Base-by-base conservation (phyloP, 345 rosid genomes). In the Bruguiera parviflora region DNA sequence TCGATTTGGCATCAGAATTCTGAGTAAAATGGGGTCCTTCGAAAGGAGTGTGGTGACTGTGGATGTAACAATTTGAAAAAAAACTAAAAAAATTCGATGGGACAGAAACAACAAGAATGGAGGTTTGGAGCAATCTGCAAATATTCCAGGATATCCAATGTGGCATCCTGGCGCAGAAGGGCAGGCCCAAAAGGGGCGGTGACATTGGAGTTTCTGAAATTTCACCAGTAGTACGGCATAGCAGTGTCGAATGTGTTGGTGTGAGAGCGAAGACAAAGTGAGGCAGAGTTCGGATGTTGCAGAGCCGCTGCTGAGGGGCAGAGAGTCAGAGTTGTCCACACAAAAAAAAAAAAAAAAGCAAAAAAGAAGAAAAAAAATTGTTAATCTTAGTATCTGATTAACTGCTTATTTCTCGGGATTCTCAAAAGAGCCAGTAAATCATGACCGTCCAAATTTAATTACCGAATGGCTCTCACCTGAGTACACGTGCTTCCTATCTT, bases 401-500 rank as follows among this genome's bases (percentile, higher is more conserved):
- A 67, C 27, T 73, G 74, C 79, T 37, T 37, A 69, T 28, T 65
- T 77, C 21, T 73, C 64, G 79, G 79, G 83, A 80, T 83, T 73
- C 60, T 47, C 58, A 61, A 69, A 52, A 49, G 32, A 24, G 72
- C 39, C 22, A 24, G 20, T 21, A 27, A 68, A 84, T 86, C 90
- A 51, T 47, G 76, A 71, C 89, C 87, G 82, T 86, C 68, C 84
- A 84, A 84, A 15, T 63, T 9, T 49, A 21, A 69, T 22, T 1
- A 68, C 61, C 78, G 82, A 58, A 75, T 59, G 69, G 70, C 43
- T 69, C 88, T 81, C 85, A 58, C 28, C 69, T 59, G 68, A 73
- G 37, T 77, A 70, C 86, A 82, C 88, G 84, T 80, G 88, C 80
- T 76, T 31, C 82, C 77, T 63, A 60, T 75, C 77, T 79, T 84